Base-by-base conservation (phyloP, 176 grass and related monocot species). In the Oryza brachyantha region DNA sequence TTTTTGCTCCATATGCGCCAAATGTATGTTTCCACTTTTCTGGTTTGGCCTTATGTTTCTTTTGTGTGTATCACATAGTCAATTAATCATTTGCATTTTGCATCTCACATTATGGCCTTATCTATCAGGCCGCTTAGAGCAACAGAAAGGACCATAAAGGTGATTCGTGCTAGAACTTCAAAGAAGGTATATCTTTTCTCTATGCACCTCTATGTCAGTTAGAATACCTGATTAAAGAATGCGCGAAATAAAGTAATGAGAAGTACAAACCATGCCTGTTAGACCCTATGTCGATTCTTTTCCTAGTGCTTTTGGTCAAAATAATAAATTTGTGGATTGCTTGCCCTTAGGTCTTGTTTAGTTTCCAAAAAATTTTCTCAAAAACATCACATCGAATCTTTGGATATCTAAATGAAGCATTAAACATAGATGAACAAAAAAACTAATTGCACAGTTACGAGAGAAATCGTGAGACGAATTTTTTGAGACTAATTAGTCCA, bases 1-100 rank as follows among this genome's bases (percentile, higher is more conserved):
- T 94, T 81, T 94, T 94, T 66, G 77, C 88, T 50, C 61, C 86
- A 37, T 86, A 81, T 71, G 25, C 24, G 64, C 24, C 41, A 37
- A 88, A 94, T 85, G 91, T 94, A 78, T 88, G 43, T 67, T 58
- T 57, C 8, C 52, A 8, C 25, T 39, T 50, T 16, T 38, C 66
- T 35, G 5, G 29, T 4, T 60, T 80, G 60, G 66, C 55, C 3
- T 72, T 4, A 65, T 7, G 42, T 2, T 43, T 19, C 3, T 61
- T 77, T 43, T 77, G 64, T 19, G 46, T n/a, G 68, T 52, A 4
- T 46, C 41, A 45, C 60, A 39, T 40, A 66, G 46, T 25, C 12
- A 66, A 66, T 26, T 6, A 3, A 24, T n/a, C 24, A 70, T 43
- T 34, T 9, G 25, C 17, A 41, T 17, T 29, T 41, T 21, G 3